Evolutionary conservation across 2,329 filamentous ascomycete genomes (phyloP).

Genomic region (Aspergillaceae sp.): DNA sequence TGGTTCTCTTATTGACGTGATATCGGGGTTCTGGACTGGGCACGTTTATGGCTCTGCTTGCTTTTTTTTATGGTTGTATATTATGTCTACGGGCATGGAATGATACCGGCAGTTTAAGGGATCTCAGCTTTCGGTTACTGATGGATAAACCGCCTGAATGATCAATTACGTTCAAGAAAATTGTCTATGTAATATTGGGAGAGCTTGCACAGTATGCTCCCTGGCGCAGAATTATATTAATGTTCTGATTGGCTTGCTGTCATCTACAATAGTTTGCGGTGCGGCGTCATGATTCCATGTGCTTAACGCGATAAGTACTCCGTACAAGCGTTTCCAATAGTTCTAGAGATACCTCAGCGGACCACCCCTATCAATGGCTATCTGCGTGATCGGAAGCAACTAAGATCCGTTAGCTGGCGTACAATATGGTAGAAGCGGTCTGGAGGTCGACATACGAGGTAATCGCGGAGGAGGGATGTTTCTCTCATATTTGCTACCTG

Average conservation of each 20-base stretch:
- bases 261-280: too few relatives aligned
- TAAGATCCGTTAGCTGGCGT: background rate
- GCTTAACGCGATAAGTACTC: too few relatives aligned
- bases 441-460: constrained; percentile 58
- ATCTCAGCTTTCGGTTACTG: background rate
- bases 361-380: constrained; percentile 2
- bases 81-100: constrained; percentile 51
- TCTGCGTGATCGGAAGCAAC: constrained; percentile 1
- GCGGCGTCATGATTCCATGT: too few relatives aligned
- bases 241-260: too few relatives aligned
- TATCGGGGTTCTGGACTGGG: constrained; percentile 62
- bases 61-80: constrained; percentile 53
- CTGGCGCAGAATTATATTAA: background rate
- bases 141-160: background rate
- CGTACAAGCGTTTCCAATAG: too few relatives aligned
- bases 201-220: background rate
- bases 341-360: too few relatives aligned
- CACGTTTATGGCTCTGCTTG: constrained; percentile 47
- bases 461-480: constrained; percentile 75
- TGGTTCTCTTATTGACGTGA: constrained; percentile 59
- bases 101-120: constrained; percentile 31
- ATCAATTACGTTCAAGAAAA: background rate
- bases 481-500: constrained; percentile 92
- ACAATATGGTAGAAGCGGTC: background rate
- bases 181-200: too few relatives aligned